Conservation (phyloP, 495 filamentous ascomycete species). For the Podospora australis region DNA sequence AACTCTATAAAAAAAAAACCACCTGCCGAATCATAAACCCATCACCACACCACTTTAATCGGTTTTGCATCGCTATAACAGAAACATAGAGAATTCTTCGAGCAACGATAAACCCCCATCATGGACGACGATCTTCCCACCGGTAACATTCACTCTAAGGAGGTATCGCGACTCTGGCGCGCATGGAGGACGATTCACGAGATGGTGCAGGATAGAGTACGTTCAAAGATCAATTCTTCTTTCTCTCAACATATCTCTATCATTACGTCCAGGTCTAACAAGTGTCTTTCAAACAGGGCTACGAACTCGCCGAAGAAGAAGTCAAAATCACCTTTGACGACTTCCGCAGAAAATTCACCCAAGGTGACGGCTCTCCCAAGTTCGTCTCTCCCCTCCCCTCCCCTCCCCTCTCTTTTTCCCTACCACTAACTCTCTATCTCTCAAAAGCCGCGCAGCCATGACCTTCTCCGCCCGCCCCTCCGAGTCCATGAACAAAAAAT, state of each 20-base stretch:
- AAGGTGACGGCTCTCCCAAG: constrained; percentile 64
- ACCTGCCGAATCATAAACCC: neutral
- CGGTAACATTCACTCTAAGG: constrained; percentile 43
- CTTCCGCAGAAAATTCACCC: constrained; percentile 62
- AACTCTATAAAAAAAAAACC: neutral
- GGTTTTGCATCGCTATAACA: too few relatives aligned
- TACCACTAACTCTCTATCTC: neutral
- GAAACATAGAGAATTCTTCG: too few relatives aligned
- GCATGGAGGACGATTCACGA: constrained; percentile 82
- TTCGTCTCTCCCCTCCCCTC: constrained; percentile 34
- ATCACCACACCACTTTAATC: too few relatives aligned
- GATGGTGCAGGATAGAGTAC: constrained; percentile 77
- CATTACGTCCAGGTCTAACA: neutral
- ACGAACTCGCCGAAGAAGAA: constrained; percentile 86
- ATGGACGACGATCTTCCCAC: constrained; percentile 50
- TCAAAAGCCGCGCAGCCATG: constrained; percentile 67
- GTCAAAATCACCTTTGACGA: constrained; percentile 69
- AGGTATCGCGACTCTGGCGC: constrained; percentile 75
- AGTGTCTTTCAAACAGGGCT: too few relatives aligned
- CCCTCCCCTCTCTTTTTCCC: constrained; percentile 1
- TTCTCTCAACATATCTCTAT: neutral
- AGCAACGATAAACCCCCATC: constrained; percentile 13
- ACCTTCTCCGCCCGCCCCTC: constrained; percentile 79
- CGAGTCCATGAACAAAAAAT: constrained; percentile 74
- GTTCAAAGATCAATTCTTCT: constrained; percentile 13